phyloP scores from a whole-genome alignment of 148 eudicot genomes.

The Arctostaphylos glauca region DNA sequence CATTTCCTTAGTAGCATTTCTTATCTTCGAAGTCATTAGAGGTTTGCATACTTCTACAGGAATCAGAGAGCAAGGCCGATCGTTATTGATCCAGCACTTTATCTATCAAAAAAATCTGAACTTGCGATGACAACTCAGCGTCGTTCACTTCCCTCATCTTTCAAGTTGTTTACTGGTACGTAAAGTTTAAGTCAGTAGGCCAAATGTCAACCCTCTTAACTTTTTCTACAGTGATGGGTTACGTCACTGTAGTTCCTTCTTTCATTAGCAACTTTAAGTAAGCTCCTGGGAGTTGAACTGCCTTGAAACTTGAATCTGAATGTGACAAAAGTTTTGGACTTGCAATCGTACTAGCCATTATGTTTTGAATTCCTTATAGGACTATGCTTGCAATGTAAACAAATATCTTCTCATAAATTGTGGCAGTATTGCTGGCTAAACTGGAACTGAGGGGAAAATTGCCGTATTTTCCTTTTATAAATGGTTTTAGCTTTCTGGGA shows the following conservation, averaged over 20 bases:
- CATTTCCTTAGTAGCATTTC: constrained; percentile 4
- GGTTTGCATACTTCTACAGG: constrained; percentile 39
- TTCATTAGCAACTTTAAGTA: neutral
- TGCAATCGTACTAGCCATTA: neutral
- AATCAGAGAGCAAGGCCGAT: constrained; percentile 88
- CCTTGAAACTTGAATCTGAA: neutral
- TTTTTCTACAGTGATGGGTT: constrained; percentile 7
- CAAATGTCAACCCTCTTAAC: neutral
- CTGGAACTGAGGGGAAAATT: neutral
- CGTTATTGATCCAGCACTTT: constrained; percentile 87
- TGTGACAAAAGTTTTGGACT: neutral
- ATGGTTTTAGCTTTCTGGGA: neutral
- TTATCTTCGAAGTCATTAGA: neutral
- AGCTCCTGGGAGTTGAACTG: neutral
- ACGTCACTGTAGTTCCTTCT: neutral
- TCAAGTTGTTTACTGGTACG: constrained; percentile 85
- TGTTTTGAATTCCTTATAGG: neutral
- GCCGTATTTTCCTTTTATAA: neutral
- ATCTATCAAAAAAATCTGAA: constrained; percentile 85
- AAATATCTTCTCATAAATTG: neutral
- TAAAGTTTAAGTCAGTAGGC: neutral
- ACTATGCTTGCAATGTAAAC: neutral
- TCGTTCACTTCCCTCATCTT: constrained; percentile 87
- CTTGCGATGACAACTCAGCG: constrained; percentile 65
- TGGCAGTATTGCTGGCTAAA: neutral